Base-by-base conservation (phyloP, 2,329 filamentous ascomycete genomes). In the Teratosphaeria viscida region DNA sequence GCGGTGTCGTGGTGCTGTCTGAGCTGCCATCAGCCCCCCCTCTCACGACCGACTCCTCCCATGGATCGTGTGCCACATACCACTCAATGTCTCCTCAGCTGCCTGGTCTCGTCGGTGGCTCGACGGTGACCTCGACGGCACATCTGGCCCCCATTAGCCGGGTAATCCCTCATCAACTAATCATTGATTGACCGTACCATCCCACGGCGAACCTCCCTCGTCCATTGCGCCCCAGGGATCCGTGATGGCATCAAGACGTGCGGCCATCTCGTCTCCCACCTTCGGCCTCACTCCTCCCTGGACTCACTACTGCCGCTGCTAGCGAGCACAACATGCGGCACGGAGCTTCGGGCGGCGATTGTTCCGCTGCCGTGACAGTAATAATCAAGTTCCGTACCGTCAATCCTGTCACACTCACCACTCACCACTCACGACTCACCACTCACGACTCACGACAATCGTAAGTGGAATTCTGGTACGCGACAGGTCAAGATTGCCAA, bases 141-240 rank as follows among this genome's bases (percentile, higher is more conserved):
- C 53, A 55, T 60, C 59, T 60, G 16, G 34, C 10, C 23, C 54
- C 5, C 54, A 16, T 34, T 4, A 52, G 32, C 19, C 52, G 3
- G 10, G 4, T 32, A 54, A 32, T 32, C 7, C 29, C n/a, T 8
- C 52, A 54, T 54, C 6, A 19, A 53, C 37, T 19, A 54, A 27
- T 19, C 47, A 27, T 54, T 32, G 2, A 54, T 16, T 43, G 12
- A 26, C 32, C 14, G 16, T 59, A 59, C 57, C 57, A 53, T 59
- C 52, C 57, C 57, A 59, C 19, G 57, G 57, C n/a, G 52, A 55
- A 23, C 57, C 52, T 55, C 53, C 57, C 39, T 59, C 57, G n/a
- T 59, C 57, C 57, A 59, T 59, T 12, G 52, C 57, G 53, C 52
- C 34, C 57, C 57, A 59, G 3, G 57, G 57, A n/a, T 58, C 32